These are phyloP conservation scores for Citrus glauca DNA, from an alignment of 345 rosid genomes.

Conservation along the genomic window DNA sequence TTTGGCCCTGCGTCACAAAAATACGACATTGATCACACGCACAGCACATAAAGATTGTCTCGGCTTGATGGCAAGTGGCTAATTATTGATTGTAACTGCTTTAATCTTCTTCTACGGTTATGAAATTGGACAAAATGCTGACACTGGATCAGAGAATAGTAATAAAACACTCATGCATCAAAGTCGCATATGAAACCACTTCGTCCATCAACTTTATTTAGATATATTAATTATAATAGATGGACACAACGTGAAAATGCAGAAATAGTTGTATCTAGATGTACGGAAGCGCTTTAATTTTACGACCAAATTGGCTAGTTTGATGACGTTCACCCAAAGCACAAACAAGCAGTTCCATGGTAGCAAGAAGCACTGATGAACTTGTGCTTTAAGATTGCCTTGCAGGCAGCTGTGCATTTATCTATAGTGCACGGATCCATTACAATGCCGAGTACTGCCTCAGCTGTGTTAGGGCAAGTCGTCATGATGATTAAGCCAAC, in stretches of 20 bases:
- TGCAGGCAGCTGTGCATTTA: not conserved
- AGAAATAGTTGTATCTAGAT: not conserved
- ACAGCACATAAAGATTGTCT: not conserved
- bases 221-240: not conserved
- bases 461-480: not conserved
- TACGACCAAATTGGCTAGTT: not conserved
- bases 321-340: not conserved
- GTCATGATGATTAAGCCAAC: not conserved
- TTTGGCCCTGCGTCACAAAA: not conserved
- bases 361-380: not conserved
- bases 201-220: not conserved
- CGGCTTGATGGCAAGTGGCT: not conserved
- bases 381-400: not conserved
- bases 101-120: not conserved
- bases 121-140: conserved; percentile 1
- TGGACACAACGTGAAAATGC: not conserved
- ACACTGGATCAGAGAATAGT: not conserved
- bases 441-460: not conserved
- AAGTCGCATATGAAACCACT: not conserved
- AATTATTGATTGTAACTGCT: not conserved
- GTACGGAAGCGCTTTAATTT: not conserved
- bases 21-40: not conserved
- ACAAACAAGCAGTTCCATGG: not conserved
- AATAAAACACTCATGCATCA: not conserved
- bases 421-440: not conserved